A percentile compares a stretch with the other conserved stretches of the same genome.
Conservation (phyloP, 129 eudicot genomes). For the Flaveria trinervia region DNA sequence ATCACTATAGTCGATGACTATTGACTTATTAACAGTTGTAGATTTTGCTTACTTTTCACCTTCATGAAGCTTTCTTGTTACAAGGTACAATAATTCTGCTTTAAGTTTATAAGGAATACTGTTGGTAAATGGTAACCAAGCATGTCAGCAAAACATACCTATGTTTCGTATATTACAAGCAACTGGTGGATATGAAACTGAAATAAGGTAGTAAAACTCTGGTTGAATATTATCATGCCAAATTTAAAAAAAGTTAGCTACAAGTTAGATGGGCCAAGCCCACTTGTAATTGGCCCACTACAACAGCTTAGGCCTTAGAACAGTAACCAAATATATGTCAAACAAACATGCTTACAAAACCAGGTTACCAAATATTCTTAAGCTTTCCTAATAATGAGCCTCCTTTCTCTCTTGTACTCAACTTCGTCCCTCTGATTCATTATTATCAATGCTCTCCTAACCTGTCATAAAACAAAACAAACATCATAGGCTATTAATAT, state of each 20-base stretch:
- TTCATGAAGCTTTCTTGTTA: not conserved
- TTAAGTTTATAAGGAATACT: too few species aligned
- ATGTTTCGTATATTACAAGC: not conserved
- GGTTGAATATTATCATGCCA: not conserved
- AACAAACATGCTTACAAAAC: not conserved
- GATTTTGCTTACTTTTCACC: not conserved
- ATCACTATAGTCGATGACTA: not conserved
- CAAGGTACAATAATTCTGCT: not conserved
- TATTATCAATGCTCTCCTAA: slow-evolving; percentile 86
- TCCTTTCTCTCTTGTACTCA: slow-evolving; percentile 88
- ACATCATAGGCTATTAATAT: not conserved
- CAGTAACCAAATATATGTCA: not conserved
- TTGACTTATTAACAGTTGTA: not conserved
- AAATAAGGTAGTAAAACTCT: not conserved
- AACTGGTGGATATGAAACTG: not conserved
- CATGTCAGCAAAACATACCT: not conserved
- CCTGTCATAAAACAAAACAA: slow-evolving; percentile 44
- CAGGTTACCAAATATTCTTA: not conserved
- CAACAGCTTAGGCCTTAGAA: not conserved
- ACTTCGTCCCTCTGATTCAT: slow-evolving; percentile 99
- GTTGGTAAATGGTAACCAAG: not conserved
- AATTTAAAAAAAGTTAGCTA: not conserved
- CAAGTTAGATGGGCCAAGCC: not conserved
- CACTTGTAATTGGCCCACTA: not conserved
- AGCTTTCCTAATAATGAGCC: slow-evolving; percentile 77